A percentile compares a stretch with the other conserved stretches of the same genome.
Conservation (phyloP, 2,329 filamentous ascomycete species). For the Paracoccidioides lutzii region DNA sequence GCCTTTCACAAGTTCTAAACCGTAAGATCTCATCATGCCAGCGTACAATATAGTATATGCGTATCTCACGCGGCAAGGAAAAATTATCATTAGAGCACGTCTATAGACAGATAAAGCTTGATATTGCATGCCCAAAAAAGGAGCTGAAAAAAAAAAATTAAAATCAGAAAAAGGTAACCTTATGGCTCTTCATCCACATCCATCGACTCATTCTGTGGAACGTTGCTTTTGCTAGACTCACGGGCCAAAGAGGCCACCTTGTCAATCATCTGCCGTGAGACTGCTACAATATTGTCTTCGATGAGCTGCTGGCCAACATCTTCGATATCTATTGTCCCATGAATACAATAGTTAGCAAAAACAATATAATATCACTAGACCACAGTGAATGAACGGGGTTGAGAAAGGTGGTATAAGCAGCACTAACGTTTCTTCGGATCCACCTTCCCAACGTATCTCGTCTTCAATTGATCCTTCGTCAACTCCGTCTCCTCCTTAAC, state of each 20-base stretch:
- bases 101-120: neutral
- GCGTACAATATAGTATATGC: neutral
- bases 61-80: neutral
- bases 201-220: slow-evolving; percentile 45
- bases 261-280: slow-evolving; percentile 99
- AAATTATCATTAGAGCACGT: neutral
- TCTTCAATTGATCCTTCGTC: slow-evolving; percentile 95
- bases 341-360: neutral
- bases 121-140: neutral
- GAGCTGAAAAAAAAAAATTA: neutral
- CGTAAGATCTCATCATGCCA: neutral
- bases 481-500: slow-evolving; percentile 98
- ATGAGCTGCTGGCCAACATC: slow-evolving; percentile 93
- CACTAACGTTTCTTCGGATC: slow-evolving; percentile 86
- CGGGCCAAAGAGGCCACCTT: slow-evolving; percentile 89
- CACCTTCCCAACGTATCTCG: slow-evolving; percentile 94
- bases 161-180: slow-evolving; percentile 7
- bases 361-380: neutral
- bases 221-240: slow-evolving; percentile 33
- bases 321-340: slow-evolving; percentile 53
- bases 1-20: too few species aligned
- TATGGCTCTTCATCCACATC: slow-evolving; percentile 53
- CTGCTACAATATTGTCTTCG: slow-evolving; percentile 97
- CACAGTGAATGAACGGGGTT: too few species aligned
- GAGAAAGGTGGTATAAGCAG: slow-evolving; percentile 9